phyloP scores from a whole-genome alignment of 1,284 basidiomycete species.

The Cystobasidium pallidum region DNA sequence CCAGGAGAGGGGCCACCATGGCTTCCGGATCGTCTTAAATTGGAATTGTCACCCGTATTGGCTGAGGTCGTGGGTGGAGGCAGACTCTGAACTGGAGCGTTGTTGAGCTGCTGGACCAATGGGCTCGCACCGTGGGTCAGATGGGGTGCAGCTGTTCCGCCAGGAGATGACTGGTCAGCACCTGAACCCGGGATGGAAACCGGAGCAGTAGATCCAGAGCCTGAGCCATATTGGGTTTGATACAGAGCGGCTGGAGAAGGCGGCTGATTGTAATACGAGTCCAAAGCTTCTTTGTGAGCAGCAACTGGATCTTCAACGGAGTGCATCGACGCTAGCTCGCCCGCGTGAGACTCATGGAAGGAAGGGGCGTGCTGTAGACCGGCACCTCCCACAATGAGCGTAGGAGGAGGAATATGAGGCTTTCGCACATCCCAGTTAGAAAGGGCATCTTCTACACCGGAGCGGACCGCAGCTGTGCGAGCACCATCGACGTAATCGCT shows the following conservation, averaged over 20 bases:
- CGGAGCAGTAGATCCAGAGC: slow-evolving; percentile 11
- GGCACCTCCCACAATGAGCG: slow-evolving; percentile 19
- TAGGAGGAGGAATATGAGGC: slow-evolving; percentile 37
- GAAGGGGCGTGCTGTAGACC: slow-evolving; percentile 25
- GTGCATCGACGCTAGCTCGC: slow-evolving; percentile 30
- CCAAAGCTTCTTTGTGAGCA: slow-evolving; percentile 35
- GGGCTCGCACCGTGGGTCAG: slow-evolving; percentile 14
- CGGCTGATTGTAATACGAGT: slow-evolving; percentile 39
- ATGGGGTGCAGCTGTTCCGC: not conserved
- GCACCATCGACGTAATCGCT: slow-evolving; percentile 48
- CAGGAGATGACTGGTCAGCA: not conserved
- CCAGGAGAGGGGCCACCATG: slow-evolving; percentile 24
- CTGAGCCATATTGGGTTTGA: slow-evolving; percentile 1
- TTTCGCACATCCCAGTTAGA: slow-evolving; percentile 33
- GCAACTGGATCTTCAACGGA: slow-evolving; percentile 31
- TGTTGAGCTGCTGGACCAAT: slow-evolving; percentile 46
- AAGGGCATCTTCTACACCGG: slow-evolving; percentile 46
- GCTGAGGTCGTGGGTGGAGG: slow-evolving; percentile 9
- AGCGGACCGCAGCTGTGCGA: slow-evolving; percentile 49
- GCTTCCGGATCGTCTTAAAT: not conserved
- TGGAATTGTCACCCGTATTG: not conserved
- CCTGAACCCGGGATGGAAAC: slow-evolving; percentile 31
- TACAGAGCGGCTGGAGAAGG: slow-evolving; percentile 12
- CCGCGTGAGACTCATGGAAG: slow-evolving; percentile 39
- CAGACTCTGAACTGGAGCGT: slow-evolving; percentile 26